Base-by-base conservation (phyloP, 2,329 filamentous ascomycete genomes). In the Scytalidium lignicola region DNA sequence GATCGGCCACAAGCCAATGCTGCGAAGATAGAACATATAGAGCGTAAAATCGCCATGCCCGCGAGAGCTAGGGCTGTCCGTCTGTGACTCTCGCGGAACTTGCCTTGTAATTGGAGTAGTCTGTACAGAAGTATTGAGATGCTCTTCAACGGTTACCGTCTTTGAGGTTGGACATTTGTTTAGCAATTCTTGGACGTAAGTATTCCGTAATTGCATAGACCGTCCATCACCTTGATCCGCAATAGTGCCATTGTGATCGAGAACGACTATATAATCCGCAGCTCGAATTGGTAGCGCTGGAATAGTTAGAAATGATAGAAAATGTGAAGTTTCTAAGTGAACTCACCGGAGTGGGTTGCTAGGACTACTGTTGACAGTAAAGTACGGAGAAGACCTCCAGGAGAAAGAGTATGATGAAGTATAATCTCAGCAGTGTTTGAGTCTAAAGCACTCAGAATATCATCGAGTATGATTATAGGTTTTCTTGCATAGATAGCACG, bases 241-340 rank as follows among this genome's bases (percentile, higher is more conserved):
- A 44, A 93, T 83, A 39, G 77, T 74, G 17, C 88, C 88, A n/a
- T n/a, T n/a, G 50, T 83, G 78, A 52, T 87, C 80, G 7, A 93
- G 73, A 9, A 92, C 88, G 44, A 92, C 73, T 51, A 93, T 93
- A 59, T 89, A 85, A 63, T 93, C 86, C 3, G 88, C 88, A 49
- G 88, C 92, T 90, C 86, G 12, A 9, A 37, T 7, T 13, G 13
- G 13, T 7, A 7, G 26, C 26, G 7, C 26, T 28, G 13, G 26
- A 28, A 37, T 37, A 5, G 15, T 37, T n/a, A n/a, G n/a, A n/a
- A n/a, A n/a, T n/a, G 26, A 28, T 28, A 28, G 26, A 28, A 28
- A 28, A n/a, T n/a, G n/a, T n/a, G n/a, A n/a, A n/a, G n/a, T n/a
- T n/a, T n/a, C n/a, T n/a, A n/a, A n/a, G n/a, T n/a, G n/a, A n/a